Conservation (phyloP, 192 early-diverging fungal species). For the Entomortierella beljakovae region DNA sequence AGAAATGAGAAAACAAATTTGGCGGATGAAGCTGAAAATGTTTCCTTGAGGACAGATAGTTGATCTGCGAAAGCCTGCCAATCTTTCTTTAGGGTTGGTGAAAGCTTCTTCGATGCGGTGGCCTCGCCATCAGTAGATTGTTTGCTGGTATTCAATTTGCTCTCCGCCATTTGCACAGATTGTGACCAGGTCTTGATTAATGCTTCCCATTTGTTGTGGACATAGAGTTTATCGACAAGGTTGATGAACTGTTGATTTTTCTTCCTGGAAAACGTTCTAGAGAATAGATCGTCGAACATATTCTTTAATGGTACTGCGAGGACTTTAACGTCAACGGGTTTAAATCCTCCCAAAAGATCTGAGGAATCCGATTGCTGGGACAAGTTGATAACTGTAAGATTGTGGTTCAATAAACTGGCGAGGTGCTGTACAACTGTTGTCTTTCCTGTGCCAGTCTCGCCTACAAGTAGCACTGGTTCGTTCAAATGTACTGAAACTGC, state of each 20-base stretch:
- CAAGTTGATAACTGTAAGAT: slow-evolving; percentile 94
- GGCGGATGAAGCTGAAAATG: slow-evolving; percentile 64
- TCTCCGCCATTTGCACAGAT: slow-evolving; percentile 83
- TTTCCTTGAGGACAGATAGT: slow-evolving; percentile 79
- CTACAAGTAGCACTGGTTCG: slow-evolving; percentile 92
- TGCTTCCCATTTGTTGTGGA: slow-evolving; percentile 85
- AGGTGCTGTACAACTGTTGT: slow-evolving; percentile 95
- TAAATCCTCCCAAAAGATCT: slow-evolving; percentile 97
- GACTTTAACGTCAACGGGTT: slow-evolving; percentile 88
- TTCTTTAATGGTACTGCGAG: slow-evolving; percentile 86
- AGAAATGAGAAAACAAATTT: slow-evolving; percentile 94
- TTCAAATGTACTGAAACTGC: slow-evolving; percentile 82
- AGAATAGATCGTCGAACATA: slow-evolving; percentile 89
- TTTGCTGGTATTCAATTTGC: slow-evolving; percentile 49
- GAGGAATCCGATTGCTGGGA: slow-evolving; percentile 95
- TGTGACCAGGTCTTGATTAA: slow-evolving; percentile 80
- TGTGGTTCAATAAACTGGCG: slow-evolving; percentile 77
- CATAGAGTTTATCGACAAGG: slow-evolving; percentile 75
- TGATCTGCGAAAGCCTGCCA: slow-evolving; percentile 81
- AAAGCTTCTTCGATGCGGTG: slow-evolving; percentile 40
- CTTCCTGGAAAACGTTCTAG: slow-evolving; percentile 86
- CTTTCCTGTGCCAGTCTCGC: slow-evolving; percentile 99
- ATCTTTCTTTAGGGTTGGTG: slow-evolving; percentile 63
- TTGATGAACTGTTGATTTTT: slow-evolving; percentile 91
- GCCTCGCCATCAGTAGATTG: slow-evolving; percentile 46